Evolutionary conservation across 352 stramenopile species (phyloP), one percentile per base, ranked within the genome.

Genomic region (Aphanomyces stellatus): DNA sequence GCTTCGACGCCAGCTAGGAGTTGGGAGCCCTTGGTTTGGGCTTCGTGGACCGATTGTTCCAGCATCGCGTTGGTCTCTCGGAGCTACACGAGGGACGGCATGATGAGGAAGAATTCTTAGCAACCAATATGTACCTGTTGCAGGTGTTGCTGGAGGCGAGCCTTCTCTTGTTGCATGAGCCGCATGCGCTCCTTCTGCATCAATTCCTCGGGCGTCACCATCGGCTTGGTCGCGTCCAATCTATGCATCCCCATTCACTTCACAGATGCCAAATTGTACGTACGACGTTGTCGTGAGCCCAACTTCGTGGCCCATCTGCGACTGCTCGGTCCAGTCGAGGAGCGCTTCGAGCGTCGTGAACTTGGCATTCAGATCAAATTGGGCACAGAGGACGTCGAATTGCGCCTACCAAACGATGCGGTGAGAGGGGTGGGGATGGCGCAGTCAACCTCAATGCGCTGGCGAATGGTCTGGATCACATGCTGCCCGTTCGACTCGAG

Each of bases 51-150:
- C 22, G 59, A 33, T 19, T n/a, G 19, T 51, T 65, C 35, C 4
- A 65, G 41, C 17, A 15, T 28, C 15, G 59, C 40, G 24, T 65
- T 65, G 37, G 41, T 28, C 28, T 65, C 5, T 10, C 56, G 59
- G 15, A 65, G 17, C 59, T 65, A 55, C 27, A 41, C 19, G n/a
- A 15, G 25, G 28, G 11, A 48, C n/a, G n/a, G n/a, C n/a, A n/a
- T n/a, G n/a, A n/a, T n/a, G n/a, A n/a, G n/a, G n/a, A n/a, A n/a
- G n/a, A n/a, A n/a, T n/a, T n/a, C n/a, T n/a, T n/a, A n/a, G n/a
- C n/a, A n/a, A n/a, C n/a, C n/a, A n/a, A n/a, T n/a, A 55, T n/a
- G 28, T 65, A 65, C 59, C 46, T 65, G 31, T 4, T 65, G 59
- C 5, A 65, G 27, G 11, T 65, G 59, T 30, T 53, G 59, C 33